Conservation (phyloP, 352 stramenopile species). For the Phytophthora tentaculata region DNA sequence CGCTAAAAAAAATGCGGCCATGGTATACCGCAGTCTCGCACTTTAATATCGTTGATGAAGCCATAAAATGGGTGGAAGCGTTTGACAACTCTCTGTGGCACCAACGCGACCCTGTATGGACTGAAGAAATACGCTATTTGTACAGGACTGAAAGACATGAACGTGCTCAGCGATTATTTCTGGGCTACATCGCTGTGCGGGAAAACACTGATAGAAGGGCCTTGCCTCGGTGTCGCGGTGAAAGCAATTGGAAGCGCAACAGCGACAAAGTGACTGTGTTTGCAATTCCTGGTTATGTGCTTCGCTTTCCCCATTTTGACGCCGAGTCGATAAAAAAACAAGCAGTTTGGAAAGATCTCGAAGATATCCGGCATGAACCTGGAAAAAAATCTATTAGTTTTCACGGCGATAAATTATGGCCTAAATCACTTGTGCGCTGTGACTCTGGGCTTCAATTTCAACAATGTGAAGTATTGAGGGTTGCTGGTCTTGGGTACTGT, state of each 20-base stretch:
- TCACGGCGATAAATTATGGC: background rate
- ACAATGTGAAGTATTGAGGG: background rate
- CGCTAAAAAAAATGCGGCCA: constrained; percentile 12
- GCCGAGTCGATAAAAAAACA: background rate
- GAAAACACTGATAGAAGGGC: background rate
- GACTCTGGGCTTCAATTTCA: background rate
- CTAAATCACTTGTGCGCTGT: background rate
- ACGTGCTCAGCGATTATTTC: background rate
- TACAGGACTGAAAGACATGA: background rate
- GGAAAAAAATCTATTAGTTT: background rate
- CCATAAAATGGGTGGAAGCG: constrained; percentile 4
- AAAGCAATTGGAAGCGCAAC: background rate
- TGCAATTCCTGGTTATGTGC: background rate
- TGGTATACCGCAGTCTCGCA: constrained; percentile 3
- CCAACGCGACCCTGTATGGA: background rate
- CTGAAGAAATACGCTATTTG: background rate
- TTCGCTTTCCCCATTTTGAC: background rate
- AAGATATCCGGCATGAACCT: background rate
- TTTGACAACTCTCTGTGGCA: background rate
- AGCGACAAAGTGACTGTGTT: background rate
- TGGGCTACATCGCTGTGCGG: background rate
- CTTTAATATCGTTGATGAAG: constrained; percentile 1
- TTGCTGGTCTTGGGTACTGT: too few species aligned
- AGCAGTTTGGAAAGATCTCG: background rate
- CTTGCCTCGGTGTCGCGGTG: background rate